Evolutionary conservation across 208 protist species (phyloP), one percentile per base, ranked within the genome.

Genomic region (Phytomonas francai): DNA sequence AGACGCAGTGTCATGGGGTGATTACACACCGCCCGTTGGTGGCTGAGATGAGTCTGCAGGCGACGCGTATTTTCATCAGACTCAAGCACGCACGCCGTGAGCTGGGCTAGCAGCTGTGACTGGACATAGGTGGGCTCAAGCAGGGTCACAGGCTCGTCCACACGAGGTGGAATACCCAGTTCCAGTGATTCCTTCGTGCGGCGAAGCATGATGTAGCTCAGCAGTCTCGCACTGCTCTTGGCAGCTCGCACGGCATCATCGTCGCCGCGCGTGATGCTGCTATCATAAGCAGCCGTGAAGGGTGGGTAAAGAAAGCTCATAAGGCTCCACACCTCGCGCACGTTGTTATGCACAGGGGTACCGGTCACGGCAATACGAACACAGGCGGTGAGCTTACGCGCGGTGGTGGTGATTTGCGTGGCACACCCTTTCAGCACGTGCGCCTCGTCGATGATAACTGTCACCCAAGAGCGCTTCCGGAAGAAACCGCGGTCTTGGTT

Each of bases 281-380:
- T 62, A 60, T 89, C 74, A 77, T 85, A 91, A 51, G 64, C 70
- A 6, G 78, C 72, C 68, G 95, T 96, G 39, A 89, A 73, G 29
- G 80, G 74, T 5, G 89, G 85, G 71, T 98, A 97, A n/a, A 99
- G 76, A 76, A 98, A 99, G 56, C 95, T 86, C 66, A 99, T 79
- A 28, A 99, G 77, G 49, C 83, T 92, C 91, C 96, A 99, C 30
- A 99, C 82, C 81, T 99, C 98, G 42, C 85, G 67, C 27, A 96
- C 85, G 65, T 97, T 96, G 84, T 99, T 99, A 71, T 99, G 97
- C 58, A 99, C 81, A 19, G 97, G 97, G 8, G 97, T 99, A 34
- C 97, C 97, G 2, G 92, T 97, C 54, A 98, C 84, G 25, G 94
- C 83, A 7, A 97, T 56, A 33, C 88, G 85, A 59, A 92, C 85